Evolutionary conservation across 2,329 filamentous ascomycete genomes (phyloP), one percentile per base, ranked within the genome.

Genomic region (Pseudogymnoascus sp.): DNA sequence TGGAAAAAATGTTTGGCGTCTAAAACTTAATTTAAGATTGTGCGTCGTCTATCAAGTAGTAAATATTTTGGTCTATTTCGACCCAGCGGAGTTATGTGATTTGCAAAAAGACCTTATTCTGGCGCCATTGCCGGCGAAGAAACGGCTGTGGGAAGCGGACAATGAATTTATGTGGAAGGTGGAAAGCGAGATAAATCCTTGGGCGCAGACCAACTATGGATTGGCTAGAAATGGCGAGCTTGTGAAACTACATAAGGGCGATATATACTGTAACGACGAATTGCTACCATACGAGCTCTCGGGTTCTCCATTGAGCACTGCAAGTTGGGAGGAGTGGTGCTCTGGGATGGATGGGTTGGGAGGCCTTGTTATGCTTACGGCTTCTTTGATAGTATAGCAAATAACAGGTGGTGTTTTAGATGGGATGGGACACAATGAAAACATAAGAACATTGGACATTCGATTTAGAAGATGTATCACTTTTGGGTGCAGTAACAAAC

Each of bases 301-400:
- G 28, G 63, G 66, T 60, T 59, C 54, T 14, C 60, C 54, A 38
- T 34, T 59, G 61, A 68, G 61, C 20, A 65, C 22, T 57, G 70
- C 63, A 22, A 70, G 67, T 63, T 78, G 76, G 76, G 72, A 75
- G 61, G 74, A 78, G 62, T 78, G 76, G 76, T 78, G 75, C 60
- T 69, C 72, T 4, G 75, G 74, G 3, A 77, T 77, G 73, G 77
- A 78, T 72, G 71, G 71, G 30, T 67, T 79, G 64, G 76, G 77
- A 12, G 72, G 71, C 2, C 68, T 79, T 63, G 69, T 79, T 16
- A 75, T 79, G 74, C 73, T 79, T 67, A 74, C 74, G 68, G 76
- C 76, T 67, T 75, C 73, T 34, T 64, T 67, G 58, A 39, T 66
- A 61, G 64, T 47, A 34, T 65, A 64, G 62, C 16, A n/a, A 39